Evolutionary conservation across 1,284 basidiomycete genomes (phyloP).

Genomic region (Trichosporon sp.): DNA sequence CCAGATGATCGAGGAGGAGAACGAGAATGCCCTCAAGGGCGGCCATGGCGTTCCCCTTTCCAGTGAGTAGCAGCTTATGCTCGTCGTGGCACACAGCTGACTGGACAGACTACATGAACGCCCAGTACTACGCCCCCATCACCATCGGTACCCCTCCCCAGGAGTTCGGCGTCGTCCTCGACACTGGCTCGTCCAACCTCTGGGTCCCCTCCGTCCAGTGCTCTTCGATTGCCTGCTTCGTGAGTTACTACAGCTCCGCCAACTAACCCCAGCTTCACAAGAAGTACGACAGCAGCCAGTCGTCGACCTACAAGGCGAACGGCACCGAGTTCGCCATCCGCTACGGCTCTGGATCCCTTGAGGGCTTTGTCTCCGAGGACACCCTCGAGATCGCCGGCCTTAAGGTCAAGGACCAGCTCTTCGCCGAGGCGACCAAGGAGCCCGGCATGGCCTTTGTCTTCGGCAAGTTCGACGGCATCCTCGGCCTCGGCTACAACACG

Average conservation of each 20-base stretch:
- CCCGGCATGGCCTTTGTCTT: slow-evolving; percentile 97
- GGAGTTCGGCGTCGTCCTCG: slow-evolving; percentile 52
- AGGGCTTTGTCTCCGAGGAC: slow-evolving; percentile 92
- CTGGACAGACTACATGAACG: slow-evolving; percentile 84
- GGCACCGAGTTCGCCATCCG: slow-evolving; percentile 87
- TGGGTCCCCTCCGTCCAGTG: slow-evolving; percentile 72
- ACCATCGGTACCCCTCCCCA: slow-evolving; percentile 59
- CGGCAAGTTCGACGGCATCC: slow-evolving; percentile 89
- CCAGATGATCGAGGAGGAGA: slow-evolving; percentile 56
- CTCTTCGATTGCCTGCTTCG: slow-evolving; percentile 95
- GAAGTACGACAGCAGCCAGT: slow-evolving; percentile 84
- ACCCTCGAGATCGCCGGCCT: slow-evolving; percentile 79
- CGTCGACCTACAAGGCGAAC: slow-evolving; percentile 86
- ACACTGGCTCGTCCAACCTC: slow-evolving; percentile 69
- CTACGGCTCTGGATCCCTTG: slow-evolving; percentile 96
- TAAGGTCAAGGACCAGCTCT: slow-evolving; percentile 70
- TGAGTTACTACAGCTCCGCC: slow-evolving; percentile 18
- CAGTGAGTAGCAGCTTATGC: slow-evolving; percentile 60
- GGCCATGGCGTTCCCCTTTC: slow-evolving; percentile 86
- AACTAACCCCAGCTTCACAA: slow-evolving; percentile 54
- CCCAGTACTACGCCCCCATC: slow-evolving; percentile 94
- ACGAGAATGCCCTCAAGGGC: slow-evolving; percentile 55
- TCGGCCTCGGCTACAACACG: slow-evolving; percentile 92
- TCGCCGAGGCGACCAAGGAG: slow-evolving; percentile 95
- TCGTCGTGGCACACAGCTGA: background rate